Base-by-base conservation (phyloP, 1,284 basidiomycete genomes). In the Mixia osmundae region DNA sequence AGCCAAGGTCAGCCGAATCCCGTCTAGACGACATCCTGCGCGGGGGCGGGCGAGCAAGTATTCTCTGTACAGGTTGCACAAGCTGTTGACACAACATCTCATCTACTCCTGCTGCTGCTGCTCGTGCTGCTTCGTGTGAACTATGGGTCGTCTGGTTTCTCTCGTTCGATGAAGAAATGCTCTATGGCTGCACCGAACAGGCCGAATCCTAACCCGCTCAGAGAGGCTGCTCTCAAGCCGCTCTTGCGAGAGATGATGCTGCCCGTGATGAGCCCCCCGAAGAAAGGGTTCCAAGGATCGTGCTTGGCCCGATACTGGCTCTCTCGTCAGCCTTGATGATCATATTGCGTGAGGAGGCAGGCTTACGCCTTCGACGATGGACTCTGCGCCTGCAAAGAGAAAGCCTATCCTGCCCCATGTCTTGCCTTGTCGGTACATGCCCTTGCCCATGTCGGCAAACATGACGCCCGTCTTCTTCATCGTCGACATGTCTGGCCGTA, bases 321-420 rank as follows among this genome's bases (percentile, higher is more conserved):
- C 25, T 18, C 25, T 26, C n/a, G 25, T 26, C 25, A 26, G 30
- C 25, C 6, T 19, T 12, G 24, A 16, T n/a, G 16, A 33, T 25
- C 33, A 25, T 24, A 4, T 12, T 12, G 12, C 11, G 10, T 12
- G 35, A 4, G 25, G 15, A 35, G 22, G 26, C 26, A n/a, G n/a
- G 72, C 85, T 59, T 57, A 83, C 87, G 43, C 76, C 79, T 61
- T 97, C 89, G 41, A 95, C 77, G 44, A 82, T 73, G 53, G 89
- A 97, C 59, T 97, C 91, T 11, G 82, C 72, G 21, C 87, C 85
- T 12, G 80, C 74, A 55, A 83, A 97, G 33, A 97, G 52, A 4
- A 78, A 79, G 12, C 87, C 89, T 32, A 97, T 80, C 60, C 89
- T 91, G 1, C 74, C 87, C 51, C 95, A 95, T 0, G 83, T 78